Conservation (phyloP, 225 moss, liverwort and hornwort species). For the Pseudoscleropodium purum region DNA sequence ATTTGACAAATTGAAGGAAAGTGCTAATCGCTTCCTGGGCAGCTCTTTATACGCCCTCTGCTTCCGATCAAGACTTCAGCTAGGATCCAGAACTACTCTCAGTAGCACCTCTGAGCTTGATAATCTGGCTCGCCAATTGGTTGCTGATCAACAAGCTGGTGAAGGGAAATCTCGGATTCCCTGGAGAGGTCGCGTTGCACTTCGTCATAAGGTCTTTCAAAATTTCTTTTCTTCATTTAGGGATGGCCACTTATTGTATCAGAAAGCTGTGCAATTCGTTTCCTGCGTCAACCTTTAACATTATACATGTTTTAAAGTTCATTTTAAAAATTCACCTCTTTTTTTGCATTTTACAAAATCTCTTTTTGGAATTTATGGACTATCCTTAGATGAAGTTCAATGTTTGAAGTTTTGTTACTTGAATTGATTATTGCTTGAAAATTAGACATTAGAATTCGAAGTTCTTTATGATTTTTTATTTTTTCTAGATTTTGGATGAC, state of each 20-base stretch:
- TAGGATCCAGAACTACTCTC: conserved; percentile 57
- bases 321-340: background rate
- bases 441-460: background rate
- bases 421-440: background rate
- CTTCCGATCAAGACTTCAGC: conserved; percentile 50
- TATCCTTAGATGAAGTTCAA: background rate
- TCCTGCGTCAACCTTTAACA: background rate
- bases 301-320: background rate
- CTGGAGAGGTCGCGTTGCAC: conserved; percentile 66
- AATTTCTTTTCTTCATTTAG: background rate
- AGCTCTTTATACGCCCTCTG: conserved; percentile 67
- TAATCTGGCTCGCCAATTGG: conserved; percentile 27
- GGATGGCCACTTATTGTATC: background rate
- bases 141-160: conserved; percentile 2
- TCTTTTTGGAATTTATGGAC: background rate
- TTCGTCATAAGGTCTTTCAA: conserved; percentile 75
- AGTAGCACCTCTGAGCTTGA: conserved; percentile 68
- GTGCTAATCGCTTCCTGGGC: conserved; percentile 23
- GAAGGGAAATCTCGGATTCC: conserved; percentile 20
- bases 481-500: background rate
- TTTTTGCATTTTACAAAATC: background rate
- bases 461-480: background rate
- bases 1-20: conserved; percentile 6
- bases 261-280: background rate
- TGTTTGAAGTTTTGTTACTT: background rate